Base-by-base conservation (phyloP, 2,329 filamentous ascomycete genomes). In the Fonsecaea multimorphosa region DNA sequence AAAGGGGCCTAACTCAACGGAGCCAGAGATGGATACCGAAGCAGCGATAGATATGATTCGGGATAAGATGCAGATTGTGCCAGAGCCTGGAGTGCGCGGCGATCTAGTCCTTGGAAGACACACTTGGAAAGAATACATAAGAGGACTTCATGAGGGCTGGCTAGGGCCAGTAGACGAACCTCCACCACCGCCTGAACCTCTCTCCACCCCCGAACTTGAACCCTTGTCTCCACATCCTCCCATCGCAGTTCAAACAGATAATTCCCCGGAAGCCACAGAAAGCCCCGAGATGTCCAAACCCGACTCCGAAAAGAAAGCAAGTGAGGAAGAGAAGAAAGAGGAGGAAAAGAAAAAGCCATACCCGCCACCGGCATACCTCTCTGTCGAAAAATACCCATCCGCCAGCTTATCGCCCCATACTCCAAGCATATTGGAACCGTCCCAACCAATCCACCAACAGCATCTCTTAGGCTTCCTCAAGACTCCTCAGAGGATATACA, bases 81-180 rank as follows among this genome's bases (percentile, higher is more conserved):
- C 91, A 36, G 94, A 90, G 74, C 83, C 89, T 3, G 93, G 91
- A 9, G 82, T 90, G 24, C 85, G 86, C 68, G 95, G 95, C 52
- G 94, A 98, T 75, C 84, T 99, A 58, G 88, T 98, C 19, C 87
- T 99, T 72, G 95, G 95, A 12, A 84, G 94, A 63, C 91, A 97
- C 76, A 89, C 94, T 9, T 99, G 95, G 95, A 99, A 97, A 80
- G 95, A 99, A 79, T 99, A 98, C 77, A 82, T 98, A 27, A 86
- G 93, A 65, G 95, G 95, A 53, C 76, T 98, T 71, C 95, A 99
- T 76, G 95, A 99, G 79, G 95, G 95, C 63, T 99, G 95, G 94
- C 81, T 99, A 27, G 94, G 95, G 0, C 93, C 95, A 7, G 81
- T 96, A 51, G 86, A 90, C 65, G 79, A 87, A 63, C 90, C 90